Base-by-base conservation (phyloP, 345 rosid species). In the Dovyalis caffra region DNA sequence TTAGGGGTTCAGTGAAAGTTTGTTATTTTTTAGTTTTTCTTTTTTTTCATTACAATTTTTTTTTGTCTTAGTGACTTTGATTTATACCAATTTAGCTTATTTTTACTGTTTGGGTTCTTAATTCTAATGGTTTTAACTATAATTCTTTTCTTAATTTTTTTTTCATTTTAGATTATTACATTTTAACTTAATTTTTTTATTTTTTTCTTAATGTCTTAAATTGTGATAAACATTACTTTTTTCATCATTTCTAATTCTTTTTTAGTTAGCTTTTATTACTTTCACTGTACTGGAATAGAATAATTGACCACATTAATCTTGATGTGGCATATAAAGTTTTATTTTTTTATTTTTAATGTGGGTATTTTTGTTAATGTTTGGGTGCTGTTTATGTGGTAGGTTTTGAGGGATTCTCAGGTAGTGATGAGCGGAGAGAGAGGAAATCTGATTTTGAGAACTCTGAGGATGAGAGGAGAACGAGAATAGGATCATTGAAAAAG, bases 361-460 rank as follows among this genome's bases (percentile, higher is more conserved):
- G n/a, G n/a, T n/a, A n/a, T n/a, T 37, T 37, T 18, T 23, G 23
- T 18, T 29, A 20, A 14, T 29, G n/a, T 76, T 25, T 43, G 47
- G 43, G 23, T 81, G 61, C 34, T 70, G 69, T 62, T 33, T 47
- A 10, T 70, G 29, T 49, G 31, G 78, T 80, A 96, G 99, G 99
- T 81, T 96, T 96, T 84, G 99, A 96, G 81, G 99, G 99, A 32
- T 80, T 86, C 63, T 87, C 89, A 2, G 91, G 98, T 26, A 88
- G 92, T 76, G 99, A 96, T 72, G 99, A 93, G 82, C 93, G 88
- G 84, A 89, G 89, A 66, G 97, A 96, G 76, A 90, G 99, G 79
- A 93, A 83, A 75, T 93, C 97, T 16, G 99, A 96, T 81, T 96
- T 96, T 72, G 99, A 96, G 83, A 91, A 85, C 85, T 96, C 99